phyloP scores from a whole-genome alignment of 768 basidiomycete species.

The Coprinopsis cinerea region DNA sequence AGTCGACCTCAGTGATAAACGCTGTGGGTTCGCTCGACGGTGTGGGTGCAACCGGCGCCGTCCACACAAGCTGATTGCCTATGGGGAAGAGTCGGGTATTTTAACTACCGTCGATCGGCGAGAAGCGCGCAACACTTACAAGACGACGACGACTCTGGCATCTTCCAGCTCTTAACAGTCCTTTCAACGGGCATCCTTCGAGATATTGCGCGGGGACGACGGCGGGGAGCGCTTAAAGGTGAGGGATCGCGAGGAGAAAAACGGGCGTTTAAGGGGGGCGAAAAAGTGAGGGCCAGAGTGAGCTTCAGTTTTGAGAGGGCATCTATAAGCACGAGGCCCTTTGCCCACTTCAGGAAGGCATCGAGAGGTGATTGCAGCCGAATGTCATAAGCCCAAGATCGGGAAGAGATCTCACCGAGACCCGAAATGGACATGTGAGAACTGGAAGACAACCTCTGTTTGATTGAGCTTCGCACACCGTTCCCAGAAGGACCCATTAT shows the following conservation, averaged over 20 bases:
- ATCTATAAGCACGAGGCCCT: slow-evolving; percentile 27
- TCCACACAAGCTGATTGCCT: slow-evolving; percentile 28
- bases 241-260: slow-evolving; percentile 6
- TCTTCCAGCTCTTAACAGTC: slow-evolving; percentile 21
- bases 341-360: slow-evolving; percentile 18
- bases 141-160: slow-evolving; percentile 13
- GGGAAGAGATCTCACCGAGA: slow-evolving; percentile 24
- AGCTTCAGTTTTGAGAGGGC: slow-evolving; percentile 19
- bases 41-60: slow-evolving; percentile 16
- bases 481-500: slow-evolving; percentile 4
- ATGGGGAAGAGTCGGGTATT: slow-evolving; percentile 3
- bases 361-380: slow-evolving; percentile 13
- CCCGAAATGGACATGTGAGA: slow-evolving; percentile 15
- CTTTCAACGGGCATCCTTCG: slow-evolving; percentile 29
- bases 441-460: slow-evolving; percentile 6
- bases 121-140: not conserved
- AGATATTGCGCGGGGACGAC: not conserved
- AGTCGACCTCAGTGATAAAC: slow-evolving; percentile 18
- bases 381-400: slow-evolving; percentile 16
- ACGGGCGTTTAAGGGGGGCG: slow-evolving; percentile 14
- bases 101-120: not conserved
- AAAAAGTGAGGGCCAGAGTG: slow-evolving; percentile 7
- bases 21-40: slow-evolving; percentile 17
- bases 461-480: slow-evolving; percentile 6
- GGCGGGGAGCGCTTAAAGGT: slow-evolving; percentile 7